phyloP scores from a whole-genome alignment of 2,329 filamentous ascomycete species.

The Aspergillus chevalieri region DNA sequence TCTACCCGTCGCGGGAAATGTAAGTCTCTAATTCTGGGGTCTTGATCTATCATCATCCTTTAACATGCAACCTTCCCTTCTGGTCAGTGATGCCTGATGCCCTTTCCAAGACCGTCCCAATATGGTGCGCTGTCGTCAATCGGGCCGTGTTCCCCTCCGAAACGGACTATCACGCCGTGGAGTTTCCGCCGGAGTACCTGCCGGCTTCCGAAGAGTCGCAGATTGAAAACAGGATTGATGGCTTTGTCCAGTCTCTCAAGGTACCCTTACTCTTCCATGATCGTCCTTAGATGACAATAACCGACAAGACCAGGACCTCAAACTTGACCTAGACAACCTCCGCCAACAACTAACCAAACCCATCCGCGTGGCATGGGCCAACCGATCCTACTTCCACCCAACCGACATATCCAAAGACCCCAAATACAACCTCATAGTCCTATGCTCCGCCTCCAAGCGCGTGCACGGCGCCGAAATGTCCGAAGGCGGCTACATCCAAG shows the following conservation, averaged over 20 bases:
- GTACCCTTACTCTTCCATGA: conserved; percentile 19
- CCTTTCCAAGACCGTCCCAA: conserved; percentile 84
- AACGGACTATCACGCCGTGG: conserved; percentile 48
- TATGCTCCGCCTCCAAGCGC: conserved; percentile 75
- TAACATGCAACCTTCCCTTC: conserved; percentile 8
- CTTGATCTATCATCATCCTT: conserved; percentile 6
- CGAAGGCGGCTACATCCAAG: conserved; percentile 79
- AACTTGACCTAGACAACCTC: conserved; percentile 53
- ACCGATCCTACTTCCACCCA: conserved; percentile 55
- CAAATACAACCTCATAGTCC: conserved; percentile 66
- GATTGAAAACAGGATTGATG: conserved; percentile 59
- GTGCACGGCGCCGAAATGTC: conserved; percentile 63
- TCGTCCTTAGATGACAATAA: background rate
- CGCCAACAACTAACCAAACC: conserved; percentile 60
- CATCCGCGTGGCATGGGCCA: conserved; percentile 73
- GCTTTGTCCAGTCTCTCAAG: conserved; percentile 48
- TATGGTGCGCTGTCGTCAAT: conserved; percentile 90
- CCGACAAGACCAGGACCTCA: conserved; percentile 47
- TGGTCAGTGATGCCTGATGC: conserved; percentile 81
- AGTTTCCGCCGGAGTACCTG: conserved; percentile 66
- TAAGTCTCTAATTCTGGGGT: conserved; percentile 30
- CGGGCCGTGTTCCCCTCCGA: conserved; percentile 63
- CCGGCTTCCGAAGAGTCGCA: conserved; percentile 72
- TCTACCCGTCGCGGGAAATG: conserved; percentile 87
- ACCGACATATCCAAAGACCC: conserved; percentile 41